Evolutionary conservation across 2,329 filamentous ascomycete species (phyloP).

Genomic region (Neofusicoccum ribis): DNA sequence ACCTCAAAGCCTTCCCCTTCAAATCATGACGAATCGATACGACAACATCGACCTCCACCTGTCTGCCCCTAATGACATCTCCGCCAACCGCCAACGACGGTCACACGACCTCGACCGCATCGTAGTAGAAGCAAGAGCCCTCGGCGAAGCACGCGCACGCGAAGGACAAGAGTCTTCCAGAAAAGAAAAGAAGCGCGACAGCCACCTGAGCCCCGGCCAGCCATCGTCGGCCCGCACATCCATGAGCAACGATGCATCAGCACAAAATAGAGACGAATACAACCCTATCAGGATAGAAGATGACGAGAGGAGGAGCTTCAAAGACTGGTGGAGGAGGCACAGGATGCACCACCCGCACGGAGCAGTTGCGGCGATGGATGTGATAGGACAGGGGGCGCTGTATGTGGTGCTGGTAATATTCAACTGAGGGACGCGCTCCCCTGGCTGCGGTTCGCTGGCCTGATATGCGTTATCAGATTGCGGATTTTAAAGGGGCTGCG

Average conservation of each 20-base stretch:
- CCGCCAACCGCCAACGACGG: background rate
- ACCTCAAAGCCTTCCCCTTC: no score
- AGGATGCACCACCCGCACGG: background rate
- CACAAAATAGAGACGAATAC: background rate
- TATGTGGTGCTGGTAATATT: background rate
- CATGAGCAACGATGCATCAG: no score
- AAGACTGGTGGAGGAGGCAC: background rate
- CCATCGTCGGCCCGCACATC: no score
- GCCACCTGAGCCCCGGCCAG: no score
- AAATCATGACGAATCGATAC: no score
- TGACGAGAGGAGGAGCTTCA: background rate
- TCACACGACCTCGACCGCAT: background rate
- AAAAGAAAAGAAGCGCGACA: no score
- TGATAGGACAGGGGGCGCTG: background rate
- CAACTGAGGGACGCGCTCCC: background rate
- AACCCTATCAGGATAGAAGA: background rate
- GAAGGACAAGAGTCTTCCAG: no score
- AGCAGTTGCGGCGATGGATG: background rate
- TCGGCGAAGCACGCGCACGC: background rate
- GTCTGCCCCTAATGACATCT: background rate
- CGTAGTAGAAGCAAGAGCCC: background rate
- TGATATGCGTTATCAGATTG: no score
- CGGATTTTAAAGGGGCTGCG: no score
- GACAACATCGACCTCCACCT: background rate
- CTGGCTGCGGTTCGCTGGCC: no score